phyloP scores from a whole-genome alignment of 83 land plant genomes.

The Picea engelmannii region DNA sequence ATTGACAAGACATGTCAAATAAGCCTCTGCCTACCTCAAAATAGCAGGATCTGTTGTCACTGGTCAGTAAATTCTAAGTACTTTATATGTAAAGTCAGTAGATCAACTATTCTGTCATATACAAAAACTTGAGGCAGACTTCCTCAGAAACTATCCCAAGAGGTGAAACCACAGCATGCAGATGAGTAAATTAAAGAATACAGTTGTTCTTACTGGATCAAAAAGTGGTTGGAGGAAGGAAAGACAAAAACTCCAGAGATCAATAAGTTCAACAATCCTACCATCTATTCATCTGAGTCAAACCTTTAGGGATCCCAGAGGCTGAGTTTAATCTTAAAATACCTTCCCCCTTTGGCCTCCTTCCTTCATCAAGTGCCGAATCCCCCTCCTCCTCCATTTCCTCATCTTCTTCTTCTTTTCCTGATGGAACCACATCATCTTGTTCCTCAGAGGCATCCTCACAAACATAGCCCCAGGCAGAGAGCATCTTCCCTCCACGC shows the following conservation, averaged over 20 bases:
- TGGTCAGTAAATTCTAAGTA: neutral
- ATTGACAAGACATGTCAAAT: neutral
- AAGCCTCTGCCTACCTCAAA: constrained; percentile 11
- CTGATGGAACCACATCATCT: constrained; percentile 5
- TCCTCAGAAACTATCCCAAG: neutral
- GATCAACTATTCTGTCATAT: neutral
- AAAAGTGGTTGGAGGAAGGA: constrained; percentile 2
- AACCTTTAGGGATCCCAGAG: neutral
- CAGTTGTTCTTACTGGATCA: neutral
- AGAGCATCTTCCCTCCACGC: constrained; percentile 9
- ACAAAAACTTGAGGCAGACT: neutral
- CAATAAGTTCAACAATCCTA: neutral
- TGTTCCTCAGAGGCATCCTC: constrained; percentile 9
- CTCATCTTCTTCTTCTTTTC: constrained; percentile 4
- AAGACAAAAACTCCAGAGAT: neutral
- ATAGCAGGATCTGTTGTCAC: neutral
- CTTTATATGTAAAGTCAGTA: neutral
- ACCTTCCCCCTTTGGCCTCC: constrained; percentile 14
- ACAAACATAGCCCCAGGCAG: constrained; percentile 2
- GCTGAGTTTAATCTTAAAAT: constrained; percentile 8
- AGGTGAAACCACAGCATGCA: neutral
- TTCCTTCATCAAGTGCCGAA: neutral
- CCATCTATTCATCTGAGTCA: constrained; percentile 11
- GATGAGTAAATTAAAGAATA: constrained; percentile 6
- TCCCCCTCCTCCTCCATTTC: constrained; percentile 6